These are phyloP conservation scores for Drosera spatulata DNA, from an alignment of 179 eudicot genomes.

Conservation along the genomic window DNA sequence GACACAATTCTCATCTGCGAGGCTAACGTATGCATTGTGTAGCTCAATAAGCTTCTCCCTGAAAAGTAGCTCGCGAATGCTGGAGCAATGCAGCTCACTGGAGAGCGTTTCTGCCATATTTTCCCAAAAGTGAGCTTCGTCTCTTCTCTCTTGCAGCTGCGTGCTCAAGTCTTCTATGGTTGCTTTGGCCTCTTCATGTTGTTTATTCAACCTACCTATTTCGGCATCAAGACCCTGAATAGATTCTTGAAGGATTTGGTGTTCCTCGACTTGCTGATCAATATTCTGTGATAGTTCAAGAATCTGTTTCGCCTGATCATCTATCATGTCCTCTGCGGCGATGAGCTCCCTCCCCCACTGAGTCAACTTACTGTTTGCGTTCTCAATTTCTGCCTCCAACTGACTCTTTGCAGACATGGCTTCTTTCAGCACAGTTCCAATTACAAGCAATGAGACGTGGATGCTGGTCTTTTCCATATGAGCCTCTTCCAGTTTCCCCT, in stretches of 20 bases:
- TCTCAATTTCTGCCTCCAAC: constrained; percentile 4
- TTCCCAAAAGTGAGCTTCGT: constrained; percentile 29
- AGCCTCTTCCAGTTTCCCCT: no score
- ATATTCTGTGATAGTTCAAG: constrained; percentile 33
- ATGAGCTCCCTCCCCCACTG: constrained; percentile 21
- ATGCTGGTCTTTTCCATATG: no score
- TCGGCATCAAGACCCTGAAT: constrained; percentile 5
- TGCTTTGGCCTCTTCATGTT: no score
- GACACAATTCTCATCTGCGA: constrained; percentile 35
- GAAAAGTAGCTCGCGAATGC: constrained; percentile 45
- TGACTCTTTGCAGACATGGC: no score
- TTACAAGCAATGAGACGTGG: no score
- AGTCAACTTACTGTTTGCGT: constrained; percentile 38
- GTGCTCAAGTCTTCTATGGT: no score
- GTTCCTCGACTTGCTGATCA: constrained; percentile 27
- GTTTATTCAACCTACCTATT: no score
- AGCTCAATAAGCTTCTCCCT: constrained; percentile 68
- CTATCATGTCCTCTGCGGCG: constrained; percentile 1
- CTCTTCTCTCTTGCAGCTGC: no score
- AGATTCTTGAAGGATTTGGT: constrained; percentile 23
- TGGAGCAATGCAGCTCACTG: constrained; percentile 51
- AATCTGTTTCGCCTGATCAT: constrained; percentile 17
- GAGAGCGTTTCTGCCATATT: constrained; percentile 42
- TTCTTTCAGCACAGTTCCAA: no score
- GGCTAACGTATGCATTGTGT: constrained; percentile 30